A percentile compares a stretch with the other conserved stretches of the same genome.
Conservation (phyloP, 768 basidiomycete genomes). For the Cystofilobasidium bisporidii region DNA sequence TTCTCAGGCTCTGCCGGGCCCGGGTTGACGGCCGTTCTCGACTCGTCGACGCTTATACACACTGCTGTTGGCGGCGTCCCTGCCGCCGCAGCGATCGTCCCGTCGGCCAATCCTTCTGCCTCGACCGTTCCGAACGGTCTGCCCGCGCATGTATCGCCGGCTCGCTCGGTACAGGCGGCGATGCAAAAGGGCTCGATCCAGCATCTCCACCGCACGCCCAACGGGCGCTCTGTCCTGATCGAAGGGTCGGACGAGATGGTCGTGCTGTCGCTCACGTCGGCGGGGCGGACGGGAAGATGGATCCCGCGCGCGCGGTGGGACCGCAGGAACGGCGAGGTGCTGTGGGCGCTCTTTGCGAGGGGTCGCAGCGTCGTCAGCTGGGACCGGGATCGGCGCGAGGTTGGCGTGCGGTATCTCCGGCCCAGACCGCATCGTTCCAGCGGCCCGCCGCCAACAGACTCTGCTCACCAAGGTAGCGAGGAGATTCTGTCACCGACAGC, state of each 20-base stretch:
- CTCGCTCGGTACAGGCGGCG: neutral
- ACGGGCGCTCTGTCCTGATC: neutral
- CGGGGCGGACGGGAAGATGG: neutral
- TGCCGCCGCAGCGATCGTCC: neutral
- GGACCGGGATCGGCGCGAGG: neutral
- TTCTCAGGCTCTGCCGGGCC: no score
- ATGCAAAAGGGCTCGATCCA: neutral
- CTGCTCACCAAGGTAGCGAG: neutral
- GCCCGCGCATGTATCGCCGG: no score
- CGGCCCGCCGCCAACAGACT: no score
- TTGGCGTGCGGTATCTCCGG: conserved; percentile 28
- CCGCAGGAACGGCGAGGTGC: neutral
- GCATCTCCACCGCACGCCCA: neutral
- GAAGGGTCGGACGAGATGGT: neutral
- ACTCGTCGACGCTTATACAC: neutral
- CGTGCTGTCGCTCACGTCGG: neutral
- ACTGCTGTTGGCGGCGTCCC: neutral
- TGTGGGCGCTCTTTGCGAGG: conserved; percentile 10
- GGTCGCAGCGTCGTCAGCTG: neutral
- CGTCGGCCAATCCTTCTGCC: no score
- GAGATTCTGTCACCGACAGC: conserved; percentile 22
- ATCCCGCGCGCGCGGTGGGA: conserved; percentile 15
- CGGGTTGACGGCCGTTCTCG: neutral
- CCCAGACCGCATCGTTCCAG: conserved; percentile 30
- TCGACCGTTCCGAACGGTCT: no score